Percentiles rank a stretch among this genome's conserved stretches.
phyloP scores from a whole-genome alignment of 176 grass and related monocot genomes.

The Urochloa ruziziensis region DNA sequence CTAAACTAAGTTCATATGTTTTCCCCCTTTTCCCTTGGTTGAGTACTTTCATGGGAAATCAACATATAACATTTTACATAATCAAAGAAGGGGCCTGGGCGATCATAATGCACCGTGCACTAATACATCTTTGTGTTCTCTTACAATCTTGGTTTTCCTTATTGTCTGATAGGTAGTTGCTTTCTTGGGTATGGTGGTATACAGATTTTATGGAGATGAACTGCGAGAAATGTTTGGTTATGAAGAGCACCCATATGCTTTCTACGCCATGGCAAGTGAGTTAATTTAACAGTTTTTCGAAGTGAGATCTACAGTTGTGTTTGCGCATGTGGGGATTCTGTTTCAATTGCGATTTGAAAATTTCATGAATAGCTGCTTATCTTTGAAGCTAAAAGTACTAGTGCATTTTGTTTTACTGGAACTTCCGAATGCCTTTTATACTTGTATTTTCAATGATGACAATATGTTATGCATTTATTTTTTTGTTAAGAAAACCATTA shows the following conservation, averaged over 20 bases:
- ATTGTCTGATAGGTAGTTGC: slow-evolving; percentile 75
- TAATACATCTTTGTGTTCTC: slow-evolving; percentile 11
- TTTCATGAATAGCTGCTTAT: neutral
- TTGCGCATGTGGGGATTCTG: neutral
- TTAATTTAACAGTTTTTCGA: slow-evolving; percentile 34
- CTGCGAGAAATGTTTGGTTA: slow-evolving; percentile 99
- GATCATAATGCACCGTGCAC: neutral
- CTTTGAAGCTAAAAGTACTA: neutral
- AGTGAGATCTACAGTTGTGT: slow-evolving; percentile 1
- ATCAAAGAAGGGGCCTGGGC: neutral
- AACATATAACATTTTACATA: neutral
- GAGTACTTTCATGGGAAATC: neutral
- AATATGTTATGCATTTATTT: neutral
- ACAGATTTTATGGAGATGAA: slow-evolving; percentile 98
- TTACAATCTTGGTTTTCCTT: slow-evolving; percentile 38
- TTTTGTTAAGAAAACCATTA: slow-evolving; percentile 6
- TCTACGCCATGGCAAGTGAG: slow-evolving; percentile 94
- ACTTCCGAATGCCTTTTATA: neutral
- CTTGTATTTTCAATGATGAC: neutral
- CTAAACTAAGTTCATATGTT: neutral
- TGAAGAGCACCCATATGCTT: slow-evolving; percentile 93
- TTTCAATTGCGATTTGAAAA: slow-evolving; percentile 1
- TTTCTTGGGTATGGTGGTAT: slow-evolving; percentile 92
- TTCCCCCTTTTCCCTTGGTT: neutral
- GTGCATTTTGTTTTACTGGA: neutral